phyloP scores from a whole-genome alignment of 2,329 filamentous ascomycete species.

The Coniochaeta sp. region DNA sequence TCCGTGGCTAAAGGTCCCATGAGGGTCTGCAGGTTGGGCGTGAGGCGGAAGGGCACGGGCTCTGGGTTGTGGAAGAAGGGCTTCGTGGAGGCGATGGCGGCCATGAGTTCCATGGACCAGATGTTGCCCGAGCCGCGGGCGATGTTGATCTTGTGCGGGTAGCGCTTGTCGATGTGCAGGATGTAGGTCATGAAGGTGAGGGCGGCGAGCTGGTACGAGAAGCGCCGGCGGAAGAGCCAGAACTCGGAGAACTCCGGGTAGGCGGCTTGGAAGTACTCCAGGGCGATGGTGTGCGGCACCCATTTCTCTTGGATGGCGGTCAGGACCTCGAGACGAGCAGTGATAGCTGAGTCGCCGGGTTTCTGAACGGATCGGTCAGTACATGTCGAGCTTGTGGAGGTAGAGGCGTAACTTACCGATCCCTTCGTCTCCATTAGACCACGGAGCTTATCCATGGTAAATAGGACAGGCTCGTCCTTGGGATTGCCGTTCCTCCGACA shows the following conservation, averaged over 20 bases:
- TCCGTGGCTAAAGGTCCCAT: conserved; percentile 96
- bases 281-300: conserved; percentile 73
- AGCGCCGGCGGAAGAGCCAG: conserved; percentile 96
- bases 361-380: conserved; percentile 37
- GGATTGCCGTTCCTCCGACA: conserved; percentile 79
- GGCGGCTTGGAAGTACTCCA: conserved; percentile 82
- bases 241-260: conserved; percentile 91
- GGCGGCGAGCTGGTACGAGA: conserved; percentile 90
- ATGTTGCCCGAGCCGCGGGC: conserved; percentile 82
- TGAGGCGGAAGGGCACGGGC: conserved; percentile 93
- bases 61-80: conserved; percentile 94
- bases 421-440: conserved; percentile 64
- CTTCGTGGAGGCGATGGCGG: conserved; percentile 75
- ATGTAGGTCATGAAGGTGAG: conserved; percentile 99
- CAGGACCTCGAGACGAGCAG: conserved; percentile 83
- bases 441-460: conserved; percentile 90
- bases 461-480: conserved; percentile 93
- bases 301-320: conserved; percentile 90
- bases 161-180: conserved; percentile 93
- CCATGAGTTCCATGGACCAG: conserved; percentile 93
- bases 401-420: conserved; percentile 40
- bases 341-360: conserved; percentile 60
- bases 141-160: conserved; percentile 93
- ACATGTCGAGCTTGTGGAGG: too few relatives aligned
- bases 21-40: conserved; percentile 88